Evolutionary conservation across 129 eudicot genomes (phyloP), one percentile per base, ranked within the genome.

Genomic region (Saussurea involucrata): DNA sequence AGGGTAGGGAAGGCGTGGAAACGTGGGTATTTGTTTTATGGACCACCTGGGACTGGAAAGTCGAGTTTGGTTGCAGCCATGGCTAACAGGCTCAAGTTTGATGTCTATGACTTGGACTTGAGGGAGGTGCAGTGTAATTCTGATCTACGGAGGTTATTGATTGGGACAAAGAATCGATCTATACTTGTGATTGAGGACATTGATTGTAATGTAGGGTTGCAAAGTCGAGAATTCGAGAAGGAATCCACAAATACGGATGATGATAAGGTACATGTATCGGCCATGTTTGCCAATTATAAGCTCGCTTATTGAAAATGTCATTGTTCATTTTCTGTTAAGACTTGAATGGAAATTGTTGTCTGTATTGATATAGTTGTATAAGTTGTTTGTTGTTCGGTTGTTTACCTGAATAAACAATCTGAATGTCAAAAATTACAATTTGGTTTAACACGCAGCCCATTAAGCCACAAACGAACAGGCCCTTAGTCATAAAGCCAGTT

Each of bases 1-100:
- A 83, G 88, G 44, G 88, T 90, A 0, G 96, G 96, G 71, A 90
- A 76, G 75, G 96, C 90, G 9, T 90, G 96, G 96, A 90, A 90
- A 61, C 78, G 96, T 0, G 92, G 96, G 68, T 90, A 90, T 76
- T 74, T 90, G 85, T 79, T 87, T 8, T 81, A 85, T 37, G 96
- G 92, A 9, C 90, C 92, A 15, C 96, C 96, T 22, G 96, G 96
- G 20, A 87, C 92, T 1, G 96, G 96, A 58, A 90, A 90, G 71
- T 90, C 96, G 21, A 90, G 92, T 29, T 82, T 90, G 90, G 88
- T 90, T 69, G 96, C 96, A 13, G 92, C 96, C 65, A 90, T 90
- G 92, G 96, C 96, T 32, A 90, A 85, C 74, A 40, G 83, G 57
- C 85, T 90, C 46, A 90, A 83, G 82, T 90, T 87, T 72, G 96